phyloP scores from a whole-genome alignment of 441 rosid genomes.

The Populus trichocarpa region DNA sequence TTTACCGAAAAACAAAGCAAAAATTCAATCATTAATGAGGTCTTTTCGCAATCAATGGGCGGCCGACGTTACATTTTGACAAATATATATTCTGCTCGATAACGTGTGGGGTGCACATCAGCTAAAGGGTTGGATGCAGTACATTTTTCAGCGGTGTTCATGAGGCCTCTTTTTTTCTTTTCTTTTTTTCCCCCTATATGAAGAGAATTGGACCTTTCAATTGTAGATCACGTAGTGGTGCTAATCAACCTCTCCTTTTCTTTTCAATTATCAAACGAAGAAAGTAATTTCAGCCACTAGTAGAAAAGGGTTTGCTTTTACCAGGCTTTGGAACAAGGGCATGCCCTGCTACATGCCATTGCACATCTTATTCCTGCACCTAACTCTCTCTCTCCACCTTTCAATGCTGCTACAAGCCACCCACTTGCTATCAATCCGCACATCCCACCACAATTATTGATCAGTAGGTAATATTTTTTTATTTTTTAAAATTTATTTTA shows the following conservation, averaged over 20 bases:
- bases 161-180: neutral
- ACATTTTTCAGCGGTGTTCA: neutral
- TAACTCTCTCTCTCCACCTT: neutral
- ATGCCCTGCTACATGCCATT: neutral
- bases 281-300: neutral
- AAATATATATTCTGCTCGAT: neutral
- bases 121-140: neutral
- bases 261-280: neutral
- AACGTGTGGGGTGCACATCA: neutral
- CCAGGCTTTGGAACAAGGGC: neutral
- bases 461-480: no score
- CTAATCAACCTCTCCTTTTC: neutral
- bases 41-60: constrained; percentile 7
- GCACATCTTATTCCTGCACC: neutral
- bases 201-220: neutral
- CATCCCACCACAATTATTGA: no score
- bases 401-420: neutral
- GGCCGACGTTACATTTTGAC: neutral
- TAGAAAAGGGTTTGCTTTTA: neutral
- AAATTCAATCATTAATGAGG: neutral
- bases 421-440: no score
- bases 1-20: no score
- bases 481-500: no score
- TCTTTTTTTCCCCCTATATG: neutral
- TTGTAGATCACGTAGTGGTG: neutral